These are phyloP conservation scores for Mortierella sp. DNA, from an alignment of 371 early-diverging fungal genomes.

Conservation along the genomic window DNA sequence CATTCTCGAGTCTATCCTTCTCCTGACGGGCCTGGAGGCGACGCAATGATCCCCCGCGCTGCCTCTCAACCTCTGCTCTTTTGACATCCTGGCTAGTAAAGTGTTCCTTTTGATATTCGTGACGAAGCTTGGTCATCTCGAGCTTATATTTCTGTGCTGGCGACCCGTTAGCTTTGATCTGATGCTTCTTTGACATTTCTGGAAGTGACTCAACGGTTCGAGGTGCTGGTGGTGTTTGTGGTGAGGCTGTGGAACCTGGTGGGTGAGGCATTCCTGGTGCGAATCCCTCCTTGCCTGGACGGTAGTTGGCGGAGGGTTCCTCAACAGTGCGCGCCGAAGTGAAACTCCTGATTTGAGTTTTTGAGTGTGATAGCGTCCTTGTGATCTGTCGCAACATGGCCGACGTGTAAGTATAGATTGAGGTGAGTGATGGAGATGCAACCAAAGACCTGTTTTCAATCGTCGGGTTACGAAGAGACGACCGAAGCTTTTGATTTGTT, in stretches of 20 bases:
- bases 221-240: conserved; percentile 43
- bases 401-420: not conserved
- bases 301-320: conserved; percentile 52
- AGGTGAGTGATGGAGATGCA: not conserved
- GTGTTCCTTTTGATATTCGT: conserved; percentile 45
- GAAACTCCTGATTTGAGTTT: conserved; percentile 28
- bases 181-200: conserved; percentile 53
- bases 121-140: conserved; percentile 56
- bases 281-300: conserved; percentile 55
- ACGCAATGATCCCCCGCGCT: conserved; percentile 40
- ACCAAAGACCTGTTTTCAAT: conserved; percentile 2
- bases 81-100: conserved; percentile 21
- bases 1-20: conserved; percentile 40
- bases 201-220: conserved; percentile 51
- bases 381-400: conserved; percentile 55
- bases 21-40: conserved; percentile 37
- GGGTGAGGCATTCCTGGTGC: conserved; percentile 57
- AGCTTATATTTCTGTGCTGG: conserved; percentile 45
- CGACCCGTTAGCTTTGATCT: conserved; percentile 34
- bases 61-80: conserved; percentile 24
- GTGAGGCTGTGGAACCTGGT: conserved; percentile 46
- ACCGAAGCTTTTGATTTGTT: not conserved
- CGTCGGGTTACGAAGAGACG: not conserved
- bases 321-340: conserved; percentile 47
- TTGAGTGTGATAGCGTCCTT: conserved; percentile 30